A percentile compares a stretch with the other conserved stretches of the same genome.
Conservation (phyloP, 371 early-diverging fungal genomes). For the Mortierella sp. region DNA sequence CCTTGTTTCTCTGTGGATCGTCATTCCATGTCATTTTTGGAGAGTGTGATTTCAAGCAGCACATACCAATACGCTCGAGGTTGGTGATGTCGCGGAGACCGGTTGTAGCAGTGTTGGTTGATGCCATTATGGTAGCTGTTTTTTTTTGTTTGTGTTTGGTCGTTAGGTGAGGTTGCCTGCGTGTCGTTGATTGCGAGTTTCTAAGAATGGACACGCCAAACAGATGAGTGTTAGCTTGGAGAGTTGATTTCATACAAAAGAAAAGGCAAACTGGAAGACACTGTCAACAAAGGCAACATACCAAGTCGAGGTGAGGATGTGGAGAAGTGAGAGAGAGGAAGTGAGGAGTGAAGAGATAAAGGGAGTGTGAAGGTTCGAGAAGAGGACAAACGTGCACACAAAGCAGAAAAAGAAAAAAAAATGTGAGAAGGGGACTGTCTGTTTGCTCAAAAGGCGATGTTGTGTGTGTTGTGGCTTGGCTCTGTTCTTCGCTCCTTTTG, state of each 20-base stretch:
- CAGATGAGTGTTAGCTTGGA: neutral
- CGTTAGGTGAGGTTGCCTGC: neutral
- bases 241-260: neutral
- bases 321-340: neutral
- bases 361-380: neutral
- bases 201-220: neutral
- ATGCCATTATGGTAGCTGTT: slow-evolving; percentile 26
- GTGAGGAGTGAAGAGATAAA: neutral
- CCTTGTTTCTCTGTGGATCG: neutral
- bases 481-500: neutral
- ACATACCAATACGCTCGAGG: slow-evolving; percentile 67
- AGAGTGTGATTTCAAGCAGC: neutral
- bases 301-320: neutral
- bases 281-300: neutral
- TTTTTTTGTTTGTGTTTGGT: neutral
- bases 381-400: neutral
- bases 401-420: slow-evolving; percentile 9
- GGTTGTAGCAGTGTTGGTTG: slow-evolving; percentile 52
- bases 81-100: slow-evolving; percentile 63
- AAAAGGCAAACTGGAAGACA: neutral
- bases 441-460: neutral
- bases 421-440: neutral
- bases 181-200: slow-evolving; percentile 8
- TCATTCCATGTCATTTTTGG: neutral
- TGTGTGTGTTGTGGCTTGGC: slow-evolving; percentile 12